phyloP scores from a whole-genome alignment of 192 early-diverging fungal genomes.

The Coemansia brasiliensis region DNA sequence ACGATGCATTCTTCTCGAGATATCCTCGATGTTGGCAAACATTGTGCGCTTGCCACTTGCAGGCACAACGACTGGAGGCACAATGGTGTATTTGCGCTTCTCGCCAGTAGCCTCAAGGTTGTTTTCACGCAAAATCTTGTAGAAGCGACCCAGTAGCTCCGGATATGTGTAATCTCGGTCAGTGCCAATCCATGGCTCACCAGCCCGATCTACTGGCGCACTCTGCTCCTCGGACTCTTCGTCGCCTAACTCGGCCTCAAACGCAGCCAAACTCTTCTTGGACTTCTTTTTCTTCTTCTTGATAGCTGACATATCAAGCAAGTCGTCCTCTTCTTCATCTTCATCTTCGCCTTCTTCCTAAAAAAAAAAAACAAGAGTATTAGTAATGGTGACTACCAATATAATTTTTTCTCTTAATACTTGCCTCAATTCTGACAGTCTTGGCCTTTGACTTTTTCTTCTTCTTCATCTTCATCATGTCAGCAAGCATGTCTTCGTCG shows the following conservation, averaged over 20 bases:
- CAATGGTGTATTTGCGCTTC: constrained; percentile 92
- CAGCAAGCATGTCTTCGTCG: constrained; percentile 32
- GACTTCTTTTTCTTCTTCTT: constrained; percentile 67
- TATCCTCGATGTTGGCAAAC: constrained; percentile 96
- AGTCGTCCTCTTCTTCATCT: constrained; percentile 32
- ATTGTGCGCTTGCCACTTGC: constrained; percentile 96
- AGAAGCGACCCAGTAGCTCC: constrained; percentile 89
- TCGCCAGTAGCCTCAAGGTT: constrained; percentile 92
- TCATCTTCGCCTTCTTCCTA: constrained; percentile 45
- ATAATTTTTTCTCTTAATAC: constrained; percentile 1
- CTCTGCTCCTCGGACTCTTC: constrained; percentile 57
- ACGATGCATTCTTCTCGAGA: constrained; percentile 92
- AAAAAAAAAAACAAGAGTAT: too few relatives aligned
- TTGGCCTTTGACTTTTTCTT: constrained; percentile 62
- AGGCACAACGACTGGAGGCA: constrained; percentile 83
- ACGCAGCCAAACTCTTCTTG: constrained; percentile 82
- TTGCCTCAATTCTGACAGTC: constrained; percentile 50
- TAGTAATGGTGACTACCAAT: not conserved
- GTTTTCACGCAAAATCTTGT: constrained; percentile 85
- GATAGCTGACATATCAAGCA: constrained; percentile 40
- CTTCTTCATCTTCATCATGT: constrained; percentile 60
- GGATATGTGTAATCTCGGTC: constrained; percentile 93
- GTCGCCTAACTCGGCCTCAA: constrained; percentile 74
- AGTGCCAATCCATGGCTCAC: constrained; percentile 83
- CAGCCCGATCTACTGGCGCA: constrained; percentile 38